Base-by-base conservation (phyloP, 129 eudicot genomes). In the Tanacetum coccineum region DNA sequence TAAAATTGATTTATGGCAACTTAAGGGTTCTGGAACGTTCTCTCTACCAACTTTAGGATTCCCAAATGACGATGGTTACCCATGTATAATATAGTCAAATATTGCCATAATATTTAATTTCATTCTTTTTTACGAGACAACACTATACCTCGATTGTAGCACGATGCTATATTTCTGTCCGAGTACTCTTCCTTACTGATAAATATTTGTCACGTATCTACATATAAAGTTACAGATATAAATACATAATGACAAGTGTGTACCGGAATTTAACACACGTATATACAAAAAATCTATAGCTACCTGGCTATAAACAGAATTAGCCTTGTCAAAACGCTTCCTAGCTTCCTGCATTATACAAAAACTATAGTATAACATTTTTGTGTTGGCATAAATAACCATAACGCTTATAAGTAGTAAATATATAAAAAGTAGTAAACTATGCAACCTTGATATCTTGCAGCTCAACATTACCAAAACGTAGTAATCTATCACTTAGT, bases 11-110 rank as follows among this genome's bases (percentile, higher is more conserved):
- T 81, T 82, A 96, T 85, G 56, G 96, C 88, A 81, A 45, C 72
- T 74, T 88, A 75, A 67, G 85, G 95, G 83, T 91, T 96, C 98
- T 91, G 92, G 81, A 87, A 85, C 74, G 81, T n/a, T 72, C 84
- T 82, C 87, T 85, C 87, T 81, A 81, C 82, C 90, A 91, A 79
- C 82, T 87, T 83, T n/a, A n/a, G 87, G 90, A 71, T 59, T 78
- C 39, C 18, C 70, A 79, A 57, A 66, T 75, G 28, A 72, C 76
- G 66, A 79, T 70, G 79, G 82, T 81, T 65, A 77, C 75, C 83
- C 56, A 66, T 65, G 77, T 73, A 60, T 71, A 68, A 82, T 75
- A 62, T 75, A 74, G 39, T n/a, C 78, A 64, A 67, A 50, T 71
- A 40, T 42, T 57, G 60, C 47, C 59, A 57, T 26, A 19, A 13